Evolutionary conservation across 768 basidiomycete species (phyloP), one percentile per base, ranked within the genome.

Genomic region (Lentinula edodes): DNA sequence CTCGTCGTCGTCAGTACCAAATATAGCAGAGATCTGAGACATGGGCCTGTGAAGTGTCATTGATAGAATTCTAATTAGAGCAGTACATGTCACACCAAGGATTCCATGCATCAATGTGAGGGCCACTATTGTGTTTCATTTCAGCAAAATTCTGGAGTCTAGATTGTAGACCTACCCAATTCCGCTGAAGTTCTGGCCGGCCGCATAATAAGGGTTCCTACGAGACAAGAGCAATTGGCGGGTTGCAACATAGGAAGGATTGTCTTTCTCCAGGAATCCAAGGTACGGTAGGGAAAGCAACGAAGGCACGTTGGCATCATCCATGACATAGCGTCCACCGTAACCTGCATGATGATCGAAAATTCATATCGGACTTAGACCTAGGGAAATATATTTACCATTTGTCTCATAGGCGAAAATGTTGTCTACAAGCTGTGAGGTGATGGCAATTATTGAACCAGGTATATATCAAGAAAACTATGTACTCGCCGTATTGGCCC

Each of bases 291-390:
- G 78, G 0, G 90, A 87, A 23, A 92, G 73, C n/a, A 91, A 75
- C 0, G 89, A 89, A 5, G 90, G 90, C 46, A 92, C 90, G 65
- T 92, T 92, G 6, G 90, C 90, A 65, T 92, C 90, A 65, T 91
- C 90, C 90, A 91, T 91, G 18, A 90, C 82, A 70, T 90, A 90
- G 61, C 83, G 76, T 9, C 84, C 81, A 38, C 90, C 88, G 54
- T 88, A 80, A 7, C 89, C 86, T 86, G 62, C 13, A 60, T 32
- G 13, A 52, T 39, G 13, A 28, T 32, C 2, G n/a, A 34, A 34
- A n/a, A 9, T 18, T 16, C 13, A 20, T 57, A 32, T 28, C 12
- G 35, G 5, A 8, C 5, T 32, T 52, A 34, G 36, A 18, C 3
- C 57, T 13, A 13, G 38, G 16, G 38, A 12, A 45, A 18, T 45